Base-by-base conservation (phyloP, 345 rosid genomes). In the Trapa incisa region DNA sequence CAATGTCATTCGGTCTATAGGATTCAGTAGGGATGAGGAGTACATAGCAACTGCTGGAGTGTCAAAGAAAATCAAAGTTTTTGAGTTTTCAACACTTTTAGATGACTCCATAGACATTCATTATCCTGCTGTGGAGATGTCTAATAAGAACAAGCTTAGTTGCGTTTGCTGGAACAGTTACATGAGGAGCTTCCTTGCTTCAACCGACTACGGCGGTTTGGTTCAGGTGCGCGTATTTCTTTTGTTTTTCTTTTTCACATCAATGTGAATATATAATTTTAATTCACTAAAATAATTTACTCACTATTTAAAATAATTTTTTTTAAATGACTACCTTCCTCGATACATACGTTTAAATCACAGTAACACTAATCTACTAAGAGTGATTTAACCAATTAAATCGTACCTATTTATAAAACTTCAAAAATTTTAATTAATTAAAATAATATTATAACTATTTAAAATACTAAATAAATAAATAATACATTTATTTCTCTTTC, bases 31-130 rank as follows among this genome's bases (percentile, higher is more conserved):
- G 16, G 96, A 88, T 33, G 80, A 78, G 70, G 91, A 87, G 70
- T 87, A 87, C 75, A 75, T 89, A 70, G 96, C 98, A 43, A 85
- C 91, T 54, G 98, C 96, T 80, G 98, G 98, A n/a, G 86, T 84
- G 70, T 86, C 96, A 36, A 89, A 82, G 82, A 86, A 75, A 79
- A 90, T 92, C 71, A 92, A 88, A 83, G 81, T 92, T 71, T 89
- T 86, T 70, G 91, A 89, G 76, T 84, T 85, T 76, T 73, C 76
- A 54, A 71, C 88, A 47, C 86, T 92, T 71, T 75, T 88, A 77
- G 78, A 84, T 75, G 96, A 85, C 72, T 80, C 89, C 50, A 75
- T 79, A 17, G 89, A 88, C 74, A 79, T 88, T 72, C 97, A 87
- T 76, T 90, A 89, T 78, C 98, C 98, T 8, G 82, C 73, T 9